Evolutionary conservation across 1,139 yeast genomes (phyloP).

Genomic region (Eremothecium cymbalariae): DNA sequence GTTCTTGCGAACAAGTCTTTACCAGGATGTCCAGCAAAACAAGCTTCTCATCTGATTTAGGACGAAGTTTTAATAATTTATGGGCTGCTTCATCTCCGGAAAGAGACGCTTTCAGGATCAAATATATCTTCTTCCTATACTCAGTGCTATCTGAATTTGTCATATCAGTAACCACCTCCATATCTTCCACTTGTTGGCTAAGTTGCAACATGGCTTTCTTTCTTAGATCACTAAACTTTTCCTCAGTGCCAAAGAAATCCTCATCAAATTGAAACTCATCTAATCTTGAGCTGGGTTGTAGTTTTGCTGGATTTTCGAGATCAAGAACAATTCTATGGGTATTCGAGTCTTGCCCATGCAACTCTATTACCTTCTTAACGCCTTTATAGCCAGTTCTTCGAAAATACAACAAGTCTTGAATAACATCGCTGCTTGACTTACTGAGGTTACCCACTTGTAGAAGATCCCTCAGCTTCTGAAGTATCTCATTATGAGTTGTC

Average conservation of each 20-base stretch:
- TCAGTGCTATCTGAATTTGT: constrained; percentile 57
- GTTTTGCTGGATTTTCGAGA: constrained; percentile 36
- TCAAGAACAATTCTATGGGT: constrained; percentile 55
- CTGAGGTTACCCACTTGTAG: constrained; percentile 48
- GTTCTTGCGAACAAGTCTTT: constrained; percentile 80
- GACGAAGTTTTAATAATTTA: constrained; percentile 51
- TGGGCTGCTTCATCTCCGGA: constrained; percentile 92
- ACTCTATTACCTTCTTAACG: constrained; percentile 21
- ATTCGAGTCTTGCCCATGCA: constrained; percentile 55
- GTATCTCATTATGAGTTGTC: constrained; percentile 44
- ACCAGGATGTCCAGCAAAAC: constrained; percentile 66
- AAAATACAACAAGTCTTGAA: constrained; percentile 46
- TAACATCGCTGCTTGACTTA: constrained; percentile 39
- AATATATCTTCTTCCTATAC: constrained; percentile 66
- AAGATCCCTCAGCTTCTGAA: constrained; percentile 52
- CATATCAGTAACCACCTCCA: constrained; percentile 45
- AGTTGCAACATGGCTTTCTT: background rate
- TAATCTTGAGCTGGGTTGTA: constrained; percentile 42
- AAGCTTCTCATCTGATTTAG: constrained; percentile 35
- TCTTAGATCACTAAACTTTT: constrained; percentile 34
- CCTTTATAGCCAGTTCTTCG: constrained; percentile 44
- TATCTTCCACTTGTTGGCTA: background rate
- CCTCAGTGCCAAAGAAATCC: constrained; percentile 46
- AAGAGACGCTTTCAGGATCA: constrained; percentile 86
- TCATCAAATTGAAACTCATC: constrained; percentile 48